Evolutionary conservation across 306 rosid species (phyloP).

Genomic region (Nissolia schottii): DNA sequence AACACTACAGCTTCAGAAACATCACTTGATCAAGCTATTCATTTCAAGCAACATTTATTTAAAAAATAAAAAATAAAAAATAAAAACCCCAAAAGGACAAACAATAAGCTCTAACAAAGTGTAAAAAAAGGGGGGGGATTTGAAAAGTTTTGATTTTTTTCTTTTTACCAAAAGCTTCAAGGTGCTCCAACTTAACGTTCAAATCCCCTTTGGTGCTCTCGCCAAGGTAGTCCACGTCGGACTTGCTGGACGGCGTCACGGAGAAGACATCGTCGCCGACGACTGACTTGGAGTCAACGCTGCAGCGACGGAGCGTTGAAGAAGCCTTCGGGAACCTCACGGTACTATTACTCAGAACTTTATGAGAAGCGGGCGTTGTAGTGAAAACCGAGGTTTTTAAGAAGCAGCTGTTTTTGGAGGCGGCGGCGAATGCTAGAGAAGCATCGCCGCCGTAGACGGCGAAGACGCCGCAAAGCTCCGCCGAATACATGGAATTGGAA

Average conservation of each 20-base stretch:
- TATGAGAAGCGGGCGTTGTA: background rate
- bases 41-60: background rate
- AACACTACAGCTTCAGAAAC: background rate
- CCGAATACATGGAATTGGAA: conserved; percentile 26
- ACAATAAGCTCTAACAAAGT: background rate
- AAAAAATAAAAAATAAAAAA: no score
- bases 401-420: background rate
- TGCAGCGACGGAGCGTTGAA: conserved; percentile 16
- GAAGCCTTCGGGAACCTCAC: conserved; percentile 3
- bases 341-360: background rate
- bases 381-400: conserved; percentile 22
- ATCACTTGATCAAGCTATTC: background rate
- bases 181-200: conserved; percentile 70
- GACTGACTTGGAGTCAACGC: conserved; percentile 40
- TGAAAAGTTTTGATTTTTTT: background rate
- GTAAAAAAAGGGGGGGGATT: background rate
- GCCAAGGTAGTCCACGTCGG: conserved; percentile 87
- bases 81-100: background rate
- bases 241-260: conserved; percentile 54
- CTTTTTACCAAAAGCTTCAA: conserved; percentile 63
- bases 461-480: conserved; percentile 30
- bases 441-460: conserved; percentile 22
- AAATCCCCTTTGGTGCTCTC: conserved; percentile 95
- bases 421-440: conserved; percentile 14
- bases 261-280: conserved; percentile 57